Evolutionary conservation across 108 stramenopile species (phyloP), one percentile per base, ranked within the genome.

Genomic region (Nitzschia putrida): DNA sequence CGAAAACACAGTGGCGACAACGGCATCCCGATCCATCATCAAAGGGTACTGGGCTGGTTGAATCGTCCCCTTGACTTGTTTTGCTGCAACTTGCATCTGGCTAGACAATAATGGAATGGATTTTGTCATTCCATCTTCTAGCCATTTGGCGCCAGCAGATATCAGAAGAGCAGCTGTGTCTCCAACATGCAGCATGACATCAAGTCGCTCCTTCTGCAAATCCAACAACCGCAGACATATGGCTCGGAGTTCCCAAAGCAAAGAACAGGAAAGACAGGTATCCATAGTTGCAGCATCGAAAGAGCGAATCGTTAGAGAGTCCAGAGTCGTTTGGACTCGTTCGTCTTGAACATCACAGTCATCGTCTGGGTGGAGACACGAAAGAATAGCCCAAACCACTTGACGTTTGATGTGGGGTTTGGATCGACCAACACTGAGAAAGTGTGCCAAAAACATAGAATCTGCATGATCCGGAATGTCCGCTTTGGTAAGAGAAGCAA

Each of bases 211-310:
- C 23, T 68, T 44, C 52, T 77, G 55, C 40, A 25, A 61, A 2
- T 76, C 65, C 10, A 64, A 0, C 40, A 39, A 18, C 4, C 65
- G 7, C 58, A 71, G 37, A 25, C 68, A 71, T 21, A 64, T 64
- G 25, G 74, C 74, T 14, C 80, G 64, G 4, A 80, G 40, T 51
- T 80, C 74, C 53, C 52, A 68, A n/a, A 75, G 20, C 26, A 80
- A 40, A 9, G 39, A 41, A 14, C 59, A 44, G 8, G 54, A 58
- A 0, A 37, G 5, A 22, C 14, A 55, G 59, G 6, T n/a, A 26
- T 12, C 18, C 13, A 24, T 57, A 25, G 10, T 63, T 24, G 34
- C 7, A 44, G 45, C 72, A 73, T 43, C 22, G 37, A 11, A 16
- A 8, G 8, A 38, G 12, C 55, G 20, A 11, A 5, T 25, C 16